Conservation (phyloP, 1,139 yeast genomes). For the Scheffersomyces titani region DNA sequence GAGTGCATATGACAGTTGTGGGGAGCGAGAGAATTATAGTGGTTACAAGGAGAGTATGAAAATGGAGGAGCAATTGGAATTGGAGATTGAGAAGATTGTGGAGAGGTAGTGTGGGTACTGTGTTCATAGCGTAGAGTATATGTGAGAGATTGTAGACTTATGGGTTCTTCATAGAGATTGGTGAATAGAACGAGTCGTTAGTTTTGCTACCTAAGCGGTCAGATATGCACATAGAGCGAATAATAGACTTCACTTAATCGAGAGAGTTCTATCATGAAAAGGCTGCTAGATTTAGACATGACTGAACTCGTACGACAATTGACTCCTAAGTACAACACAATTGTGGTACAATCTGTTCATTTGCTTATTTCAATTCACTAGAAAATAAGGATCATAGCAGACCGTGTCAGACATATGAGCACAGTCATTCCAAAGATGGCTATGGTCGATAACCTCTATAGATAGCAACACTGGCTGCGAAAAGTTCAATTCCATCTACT, state of each 20-base stretch:
- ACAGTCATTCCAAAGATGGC: too few relatives aligned
- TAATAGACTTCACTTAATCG: neutral
- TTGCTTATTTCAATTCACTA: neutral
- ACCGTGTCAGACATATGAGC: neutral
- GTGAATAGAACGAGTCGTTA: neutral
- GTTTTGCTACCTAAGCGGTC: neutral
- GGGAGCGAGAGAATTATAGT: neutral
- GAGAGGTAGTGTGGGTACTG: neutral
- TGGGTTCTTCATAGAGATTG: neutral
- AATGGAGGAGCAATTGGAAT: neutral
- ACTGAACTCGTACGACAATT: neutral
- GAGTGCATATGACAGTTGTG: neutral
- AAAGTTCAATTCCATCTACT: neutral
- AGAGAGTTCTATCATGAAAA: neutral
- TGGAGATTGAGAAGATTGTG: neutral
- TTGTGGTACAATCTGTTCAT: neutral
- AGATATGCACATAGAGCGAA: neutral
- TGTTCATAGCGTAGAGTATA: too few relatives aligned
- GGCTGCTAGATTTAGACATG: neutral
- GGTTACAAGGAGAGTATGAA: neutral
- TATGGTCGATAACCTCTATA: too few relatives aligned
- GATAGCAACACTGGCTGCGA: neutral
- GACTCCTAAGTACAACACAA: neutral
- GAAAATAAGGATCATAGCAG: neutral
- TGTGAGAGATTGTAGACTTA: neutral